Conservation (phyloP, 225 moss, liverwort and hornwort genomes). For the Marchantia polymorpha region DNA sequence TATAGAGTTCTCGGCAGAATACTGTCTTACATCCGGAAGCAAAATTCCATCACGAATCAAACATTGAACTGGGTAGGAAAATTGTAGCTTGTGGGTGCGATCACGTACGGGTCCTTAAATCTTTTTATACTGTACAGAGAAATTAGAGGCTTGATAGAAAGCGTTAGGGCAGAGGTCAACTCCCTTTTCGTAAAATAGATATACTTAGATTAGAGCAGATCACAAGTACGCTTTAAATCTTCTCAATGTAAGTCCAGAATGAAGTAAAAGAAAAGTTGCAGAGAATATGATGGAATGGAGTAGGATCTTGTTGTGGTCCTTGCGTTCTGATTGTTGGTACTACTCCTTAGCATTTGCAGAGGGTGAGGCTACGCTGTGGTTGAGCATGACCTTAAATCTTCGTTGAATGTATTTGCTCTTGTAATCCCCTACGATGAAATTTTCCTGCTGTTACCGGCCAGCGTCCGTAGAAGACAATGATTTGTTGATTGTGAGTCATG, state of each 20-base stretch:
- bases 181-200: background rate
- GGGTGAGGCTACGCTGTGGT: background rate
- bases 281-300: background rate
- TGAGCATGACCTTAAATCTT: too few species aligned
- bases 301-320: background rate
- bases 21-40: background rate
- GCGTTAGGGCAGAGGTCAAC: background rate
- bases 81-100: background rate
- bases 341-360: background rate
- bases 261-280: too few species aligned
- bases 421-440: too few species aligned
- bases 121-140: background rate
- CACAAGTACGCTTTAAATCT: background rate
- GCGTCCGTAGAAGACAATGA: too few species aligned
- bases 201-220: background rate
- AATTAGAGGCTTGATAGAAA: background rate
- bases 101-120: background rate
- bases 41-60: too few species aligned
- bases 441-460: too few species aligned
- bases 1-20: background rate
- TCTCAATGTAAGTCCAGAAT: background rate
- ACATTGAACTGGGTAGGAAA: too few species aligned
- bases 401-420: too few species aligned
- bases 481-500: too few species aligned
- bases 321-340: background rate